These are phyloP conservation scores for cucumber (Cucumis sativus) DNA, from an alignment of 306 rosid genomes.

Conservation along the genomic window Cucumber_9930_V3 NC_026661.2:21266501-21267000, in stretches of 20 bases:
- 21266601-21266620: neutral
- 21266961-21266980: neutral
- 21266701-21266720: conserved; percentile 42
- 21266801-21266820: too few species aligned
- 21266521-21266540: neutral
- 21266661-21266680: conserved; percentile 37
- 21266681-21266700: conserved; percentile 29
- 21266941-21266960: neutral
- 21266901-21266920: neutral
- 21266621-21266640: neutral
- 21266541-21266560: neutral
- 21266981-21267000: neutral
- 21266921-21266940: neutral
- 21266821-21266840: too few species aligned
- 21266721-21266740: conserved; percentile 48
- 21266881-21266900: too few species aligned
- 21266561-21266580: neutral
- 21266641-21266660: neutral
- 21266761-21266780: neutral
- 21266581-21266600: neutral
- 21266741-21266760: conserved; percentile 7
- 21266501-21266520: neutral
- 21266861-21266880: too few species aligned
- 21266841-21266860: too few species aligned
- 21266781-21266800: too few species aligned